Conservation (phyloP, 2,329 filamentous ascomycete genomes). For the Hypoxylon sp. region DNA sequence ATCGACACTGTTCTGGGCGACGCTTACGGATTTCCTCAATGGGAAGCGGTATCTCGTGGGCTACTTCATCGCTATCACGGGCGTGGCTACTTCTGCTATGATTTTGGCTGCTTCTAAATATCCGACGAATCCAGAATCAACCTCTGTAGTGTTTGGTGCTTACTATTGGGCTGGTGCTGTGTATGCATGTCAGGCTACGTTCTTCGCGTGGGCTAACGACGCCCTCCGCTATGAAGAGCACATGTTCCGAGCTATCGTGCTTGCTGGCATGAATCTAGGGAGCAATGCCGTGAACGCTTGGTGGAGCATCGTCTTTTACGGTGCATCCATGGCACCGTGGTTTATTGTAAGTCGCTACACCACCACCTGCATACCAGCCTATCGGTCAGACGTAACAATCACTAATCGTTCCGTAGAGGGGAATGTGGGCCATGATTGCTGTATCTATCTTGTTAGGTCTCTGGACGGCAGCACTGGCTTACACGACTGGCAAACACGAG, state of each 20-base stretch:
- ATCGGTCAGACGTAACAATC: not conserved
- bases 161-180: slow-evolving; percentile 80
- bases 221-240: slow-evolving; percentile 75
- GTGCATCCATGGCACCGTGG: slow-evolving; percentile 75
- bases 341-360: slow-evolving; percentile 66
- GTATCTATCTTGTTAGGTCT: slow-evolving; percentile 70
- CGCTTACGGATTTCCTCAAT: slow-evolving; percentile 74
- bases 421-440: slow-evolving; percentile 83
- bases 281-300: slow-evolving; percentile 79
- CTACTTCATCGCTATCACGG: slow-evolving; percentile 76
- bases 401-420: slow-evolving; percentile 59
- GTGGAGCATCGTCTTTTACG: slow-evolving; percentile 81
- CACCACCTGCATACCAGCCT: not conserved
- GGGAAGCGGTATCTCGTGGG: slow-evolving; percentile 76
- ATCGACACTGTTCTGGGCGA: slow-evolving; percentile 78
- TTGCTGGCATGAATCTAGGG: slow-evolving; percentile 80
- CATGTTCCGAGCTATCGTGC: slow-evolving; percentile 74
- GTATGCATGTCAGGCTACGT: slow-evolving; percentile 80
- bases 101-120: slow-evolving; percentile 68
- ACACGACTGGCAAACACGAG: slow-evolving; percentile 59
- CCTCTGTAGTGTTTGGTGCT: slow-evolving; percentile 71
- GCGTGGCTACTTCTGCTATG: slow-evolving; percentile 73
- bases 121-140: slow-evolving; percentile 59
- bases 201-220: slow-evolving; percentile 84
- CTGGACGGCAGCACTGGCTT: slow-evolving; percentile 71